Percentiles rank a stretch among this genome's conserved stretches.
Evolutionary conservation across 441 rosid species (phyloP).

Genomic region (Adansonia gregorii): DNA sequence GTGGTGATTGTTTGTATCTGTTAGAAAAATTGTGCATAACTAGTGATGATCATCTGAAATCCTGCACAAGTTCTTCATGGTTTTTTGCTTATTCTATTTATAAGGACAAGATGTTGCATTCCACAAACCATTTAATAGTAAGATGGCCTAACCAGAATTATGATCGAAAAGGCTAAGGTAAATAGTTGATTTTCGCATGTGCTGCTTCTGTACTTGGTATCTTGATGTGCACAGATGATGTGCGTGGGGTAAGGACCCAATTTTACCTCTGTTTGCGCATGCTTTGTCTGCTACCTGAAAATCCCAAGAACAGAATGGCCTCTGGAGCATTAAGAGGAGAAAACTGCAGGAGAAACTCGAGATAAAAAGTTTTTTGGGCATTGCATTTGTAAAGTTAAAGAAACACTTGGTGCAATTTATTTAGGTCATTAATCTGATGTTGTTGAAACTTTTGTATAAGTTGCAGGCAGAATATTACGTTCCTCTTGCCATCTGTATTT

Average conservation of each 20-base stretch:
- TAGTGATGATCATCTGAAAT: constrained; percentile 9
- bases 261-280: background rate
- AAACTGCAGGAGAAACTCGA: background rate
- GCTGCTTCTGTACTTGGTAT: background rate
- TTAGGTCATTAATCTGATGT: background rate
- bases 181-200: background rate
- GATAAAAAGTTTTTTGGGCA: background rate
- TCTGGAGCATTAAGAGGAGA: background rate
- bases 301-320: background rate
- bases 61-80: background rate
- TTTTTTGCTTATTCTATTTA: background rate
- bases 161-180: background rate
- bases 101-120: background rate
- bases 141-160: background rate
- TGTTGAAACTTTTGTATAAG: background rate
- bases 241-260: background rate
- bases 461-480: background rate
- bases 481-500: background rate
- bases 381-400: constrained; percentile 9
- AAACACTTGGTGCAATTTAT: background rate
- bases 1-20: background rate
- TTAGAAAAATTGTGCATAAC: constrained; percentile 11
- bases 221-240: background rate
- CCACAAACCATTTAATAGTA: background rate
- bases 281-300: background rate